Percentiles rank a stretch among this genome's conserved stretches.
Evolutionary conservation across 75 land plant genomes (phyloP).

Genomic region (Pseudotsuga menziesii): DNA sequence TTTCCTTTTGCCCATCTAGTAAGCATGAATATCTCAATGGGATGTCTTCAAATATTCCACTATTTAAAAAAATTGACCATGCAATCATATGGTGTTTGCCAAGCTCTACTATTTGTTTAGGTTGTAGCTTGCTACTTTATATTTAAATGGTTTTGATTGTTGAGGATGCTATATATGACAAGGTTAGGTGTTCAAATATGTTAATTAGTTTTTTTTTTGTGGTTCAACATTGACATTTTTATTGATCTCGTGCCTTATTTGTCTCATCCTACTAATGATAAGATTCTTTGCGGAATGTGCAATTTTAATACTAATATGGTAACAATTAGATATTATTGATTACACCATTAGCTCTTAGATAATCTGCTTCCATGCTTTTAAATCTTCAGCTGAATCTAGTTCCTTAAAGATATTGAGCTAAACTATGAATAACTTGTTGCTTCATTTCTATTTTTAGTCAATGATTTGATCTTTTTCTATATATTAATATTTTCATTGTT

Average conservation of each 20-base stretch:
- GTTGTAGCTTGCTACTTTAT: not conserved
- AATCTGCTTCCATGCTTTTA: not conserved
- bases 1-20: not conserved
- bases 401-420: not conserved
- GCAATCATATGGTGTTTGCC: not conserved
- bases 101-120: not conserved
- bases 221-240: not conserved
- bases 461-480: not conserved
- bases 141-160: not conserved
- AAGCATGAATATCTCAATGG: not conserved
- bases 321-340: not conserved
- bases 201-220: not conserved
- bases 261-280: not conserved
- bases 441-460: not conserved
- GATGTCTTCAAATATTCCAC: not conserved
- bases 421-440: not conserved
- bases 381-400: not conserved
- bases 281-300: not conserved
- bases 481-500: not conserved
- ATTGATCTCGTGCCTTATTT: not conserved
- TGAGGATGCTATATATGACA: not conserved
- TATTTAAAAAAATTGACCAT: not conserved
- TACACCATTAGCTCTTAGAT: not conserved
- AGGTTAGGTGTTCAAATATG: not conserved
- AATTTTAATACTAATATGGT: not conserved